Conservation (phyloP, 352 stramenopile species). For the Phytophthora parvispora region DNA sequence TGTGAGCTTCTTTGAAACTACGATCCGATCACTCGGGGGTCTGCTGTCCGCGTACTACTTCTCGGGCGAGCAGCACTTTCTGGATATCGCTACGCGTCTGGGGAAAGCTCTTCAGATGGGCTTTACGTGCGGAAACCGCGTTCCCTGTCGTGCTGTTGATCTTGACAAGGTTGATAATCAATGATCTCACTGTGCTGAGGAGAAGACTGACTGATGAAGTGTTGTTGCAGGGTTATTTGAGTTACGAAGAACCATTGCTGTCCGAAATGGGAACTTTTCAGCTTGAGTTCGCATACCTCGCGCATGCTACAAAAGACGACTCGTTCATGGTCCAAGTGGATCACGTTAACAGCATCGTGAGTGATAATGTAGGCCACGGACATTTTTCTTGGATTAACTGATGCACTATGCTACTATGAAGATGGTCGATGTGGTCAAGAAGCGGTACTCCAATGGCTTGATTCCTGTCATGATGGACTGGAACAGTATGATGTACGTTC, state of each 20-base stretch:
- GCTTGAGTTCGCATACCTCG: constrained; percentile 74
- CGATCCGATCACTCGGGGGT: constrained; percentile 66
- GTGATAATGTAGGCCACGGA: background rate
- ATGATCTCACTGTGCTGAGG: no score
- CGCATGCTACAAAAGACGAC: constrained; percentile 41
- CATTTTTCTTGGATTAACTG: background rate
- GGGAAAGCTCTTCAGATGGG: constrained; percentile 38
- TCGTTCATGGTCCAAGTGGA: constrained; percentile 49
- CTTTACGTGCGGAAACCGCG: constrained; percentile 45
- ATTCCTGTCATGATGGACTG: constrained; percentile 57
- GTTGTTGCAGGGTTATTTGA: constrained; percentile 17
- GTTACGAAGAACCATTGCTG: constrained; percentile 36
- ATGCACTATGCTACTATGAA: constrained; percentile 12
- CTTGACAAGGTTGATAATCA: constrained; percentile 40
- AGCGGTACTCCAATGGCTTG: constrained; percentile 47
- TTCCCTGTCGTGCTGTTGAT: constrained; percentile 52
- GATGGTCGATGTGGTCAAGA: constrained; percentile 39
- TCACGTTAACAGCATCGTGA: constrained; percentile 53
- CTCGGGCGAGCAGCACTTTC: constrained; percentile 58
- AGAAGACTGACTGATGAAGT: background rate
- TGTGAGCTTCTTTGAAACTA: constrained; percentile 76
- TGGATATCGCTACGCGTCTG: constrained; percentile 49
- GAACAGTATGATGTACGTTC: constrained; percentile 27
- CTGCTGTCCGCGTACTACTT: constrained; percentile 66
- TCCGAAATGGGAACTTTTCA: constrained; percentile 69